Base-by-base conservation (phyloP, 1,284 basidiomycete genomes). In the Entoloma clypeatum region DNA sequence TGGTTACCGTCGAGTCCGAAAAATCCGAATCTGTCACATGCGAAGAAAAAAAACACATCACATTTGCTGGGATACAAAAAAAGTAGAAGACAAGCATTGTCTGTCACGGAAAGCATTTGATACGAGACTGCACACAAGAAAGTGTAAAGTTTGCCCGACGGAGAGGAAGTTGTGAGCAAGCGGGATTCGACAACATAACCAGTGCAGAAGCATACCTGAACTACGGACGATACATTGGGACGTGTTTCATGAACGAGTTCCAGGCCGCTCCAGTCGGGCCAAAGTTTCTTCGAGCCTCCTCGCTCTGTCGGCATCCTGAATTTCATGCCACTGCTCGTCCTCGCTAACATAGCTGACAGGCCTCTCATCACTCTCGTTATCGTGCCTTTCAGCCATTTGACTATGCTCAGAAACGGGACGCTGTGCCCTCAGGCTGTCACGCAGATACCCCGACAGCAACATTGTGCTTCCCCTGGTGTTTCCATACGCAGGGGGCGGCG, bases 401-500 rank as follows among this genome's bases (percentile, higher is more conserved):
- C 67, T 69, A 37, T 61, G 58, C 18, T 50, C 59, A 36, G 71
- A 71, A 13, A 49, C 33, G 28, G 71, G 71, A 36, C 71, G 60
- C 51, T 75, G 72, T 17, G 65, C 66, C 23, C 71, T 59, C 49
- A 77, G 55, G 41, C 67, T 72, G 28, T 74, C 63, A 25, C 64
- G 61, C 40, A 81, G 57, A 56, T 71, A 74, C 3, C 78, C 78
- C 1, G 72, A 56, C 13, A 84, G 66, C 27, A 86, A 55, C 33
- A 86, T 65, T 19, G 68, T 79, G 59, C 80, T 84, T 25, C 80
- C 81, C 30, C 81, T 71, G 16, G 79, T 82, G 52, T 83, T 71
- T 17, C 83, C 82, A 56, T 86, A 86, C 13, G 79, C 79, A 4
- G 83, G 83, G 2, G 83, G 83, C 0, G 82, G 81, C 3, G 77